Evolutionary conservation across 2,329 filamentous ascomycete species (phyloP).

Genomic region (Pseudogymnoascus sp.): DNA sequence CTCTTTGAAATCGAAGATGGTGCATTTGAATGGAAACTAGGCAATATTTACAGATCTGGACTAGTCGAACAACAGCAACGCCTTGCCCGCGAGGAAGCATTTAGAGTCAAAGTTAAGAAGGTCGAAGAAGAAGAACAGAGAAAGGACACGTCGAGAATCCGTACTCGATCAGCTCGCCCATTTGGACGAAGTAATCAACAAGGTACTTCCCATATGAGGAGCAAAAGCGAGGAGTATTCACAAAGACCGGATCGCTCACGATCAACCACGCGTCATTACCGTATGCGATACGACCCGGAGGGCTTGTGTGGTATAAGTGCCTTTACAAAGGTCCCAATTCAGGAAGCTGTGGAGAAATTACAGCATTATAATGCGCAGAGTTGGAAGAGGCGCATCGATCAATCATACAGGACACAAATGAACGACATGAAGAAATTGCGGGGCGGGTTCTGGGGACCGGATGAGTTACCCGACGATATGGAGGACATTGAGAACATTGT

Average conservation of each 20-base stretch:
- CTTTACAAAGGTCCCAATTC: slow-evolving; percentile 62
- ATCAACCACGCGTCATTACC: slow-evolving; percentile 30
- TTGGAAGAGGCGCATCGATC: slow-evolving; percentile 87
- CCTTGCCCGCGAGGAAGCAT: slow-evolving; percentile 82
- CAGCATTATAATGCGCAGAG: slow-evolving; percentile 77
- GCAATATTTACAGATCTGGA: slow-evolving; percentile 86
- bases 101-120: slow-evolving; percentile 77
- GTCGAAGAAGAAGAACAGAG: slow-evolving; percentile 63
- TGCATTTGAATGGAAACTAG: slow-evolving; percentile 94
- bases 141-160: slow-evolving; percentile 44
- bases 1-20: slow-evolving; percentile 93
- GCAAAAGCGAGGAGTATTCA: slow-evolving; percentile 28
- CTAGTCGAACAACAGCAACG: slow-evolving; percentile 84
- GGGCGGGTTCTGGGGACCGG: slow-evolving; percentile 71
- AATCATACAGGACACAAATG: slow-evolving; percentile 60
- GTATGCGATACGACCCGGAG: slow-evolving; percentile 72
- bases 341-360: slow-evolving; percentile 68
- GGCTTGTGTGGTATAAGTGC: slow-evolving; percentile 65
- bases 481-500: slow-evolving; percentile 81
- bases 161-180: slow-evolving; percentile 44
- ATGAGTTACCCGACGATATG: slow-evolving; percentile 72
- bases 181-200: slow-evolving; percentile 25
- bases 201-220: slow-evolving; percentile 20
- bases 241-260: slow-evolving; percentile 25
- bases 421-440: slow-evolving; percentile 73